phyloP scores from a whole-genome alignment of 176 grass and related monocot genomes.

The Musa beccarii region DNA sequence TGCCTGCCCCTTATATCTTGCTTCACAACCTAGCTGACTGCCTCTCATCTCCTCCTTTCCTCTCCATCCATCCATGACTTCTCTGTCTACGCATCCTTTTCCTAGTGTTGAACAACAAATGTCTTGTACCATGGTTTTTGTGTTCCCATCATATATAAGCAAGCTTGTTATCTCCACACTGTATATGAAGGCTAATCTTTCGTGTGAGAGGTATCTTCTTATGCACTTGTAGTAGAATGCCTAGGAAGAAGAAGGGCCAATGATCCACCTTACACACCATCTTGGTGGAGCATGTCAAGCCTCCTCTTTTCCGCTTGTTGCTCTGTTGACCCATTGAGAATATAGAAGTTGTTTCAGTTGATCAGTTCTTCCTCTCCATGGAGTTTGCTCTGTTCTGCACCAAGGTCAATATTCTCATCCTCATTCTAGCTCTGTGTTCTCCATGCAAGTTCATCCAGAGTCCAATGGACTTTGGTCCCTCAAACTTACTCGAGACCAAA shows the following conservation, averaged over 20 bases:
- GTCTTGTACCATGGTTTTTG: not conserved
- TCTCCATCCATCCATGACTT: not conserved
- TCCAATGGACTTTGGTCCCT: conserved; percentile 46
- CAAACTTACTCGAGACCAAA: conserved; percentile 33
- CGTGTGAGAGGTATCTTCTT: not conserved
- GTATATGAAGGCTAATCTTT: not conserved
- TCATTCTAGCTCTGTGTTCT: conserved; percentile 35
- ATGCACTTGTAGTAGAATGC: not conserved
- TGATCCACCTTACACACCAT: not conserved
- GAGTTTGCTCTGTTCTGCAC: conserved; percentile 47
- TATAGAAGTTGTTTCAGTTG: not conserved
- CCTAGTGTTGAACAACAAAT: not conserved
- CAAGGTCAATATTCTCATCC: conserved; percentile 22
- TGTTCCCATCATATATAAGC: not conserved
- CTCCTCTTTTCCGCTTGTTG: not conserved
- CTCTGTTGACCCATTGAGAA: not conserved
- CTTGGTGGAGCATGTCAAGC: conserved; percentile 7
- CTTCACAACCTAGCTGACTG: not conserved
- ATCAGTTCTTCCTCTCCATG: conserved; percentile 29
- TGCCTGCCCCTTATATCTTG: not conserved
- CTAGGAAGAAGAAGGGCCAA: not conserved
- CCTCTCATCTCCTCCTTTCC: conserved; percentile 12
- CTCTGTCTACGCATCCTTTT: not conserved
- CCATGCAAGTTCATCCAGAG: conserved; percentile 64
- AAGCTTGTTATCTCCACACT: not conserved